Evolutionary conservation across 306 rosid species (phyloP).

Genomic region (Rubus parviflorus): DNA sequence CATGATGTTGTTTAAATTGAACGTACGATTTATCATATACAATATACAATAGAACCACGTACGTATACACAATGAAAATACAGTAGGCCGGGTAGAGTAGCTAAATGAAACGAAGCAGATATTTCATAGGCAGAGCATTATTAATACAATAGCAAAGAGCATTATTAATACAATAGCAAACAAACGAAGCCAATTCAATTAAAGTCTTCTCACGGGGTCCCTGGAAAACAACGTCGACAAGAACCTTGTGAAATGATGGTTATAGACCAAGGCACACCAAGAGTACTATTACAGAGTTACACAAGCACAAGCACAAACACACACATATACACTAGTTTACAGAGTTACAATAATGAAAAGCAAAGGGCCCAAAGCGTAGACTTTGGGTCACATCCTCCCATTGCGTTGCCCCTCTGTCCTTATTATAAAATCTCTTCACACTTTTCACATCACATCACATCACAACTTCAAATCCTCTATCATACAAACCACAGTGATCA

Average conservation of each 20-base stretch:
- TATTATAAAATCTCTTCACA: background rate
- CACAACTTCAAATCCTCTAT: background rate
- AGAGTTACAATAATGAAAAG: background rate
- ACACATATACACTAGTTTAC: background rate
- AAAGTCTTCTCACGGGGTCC: background rate
- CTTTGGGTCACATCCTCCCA: background rate
- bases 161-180: background rate
- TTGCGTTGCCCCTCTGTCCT: background rate
- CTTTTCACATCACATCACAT: background rate
- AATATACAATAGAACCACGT: background rate
- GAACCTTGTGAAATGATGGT: background rate
- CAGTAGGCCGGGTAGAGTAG: too few relatives aligned
- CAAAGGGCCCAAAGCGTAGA: background rate
- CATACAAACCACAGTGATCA: background rate
- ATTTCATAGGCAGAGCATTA: background rate
- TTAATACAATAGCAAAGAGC: background rate
- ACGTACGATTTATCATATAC: background rate
- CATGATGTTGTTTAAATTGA: background rate
- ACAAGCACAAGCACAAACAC: background rate
- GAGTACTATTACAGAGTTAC: background rate
- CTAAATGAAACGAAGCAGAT: too few relatives aligned
- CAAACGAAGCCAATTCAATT: background rate
- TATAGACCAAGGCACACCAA: background rate
- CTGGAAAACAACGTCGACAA: background rate
- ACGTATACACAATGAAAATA: too few relatives aligned